Conservation (phyloP, 495 filamentous ascomycete species). For the Aspergillus coremiiformis region DNA sequence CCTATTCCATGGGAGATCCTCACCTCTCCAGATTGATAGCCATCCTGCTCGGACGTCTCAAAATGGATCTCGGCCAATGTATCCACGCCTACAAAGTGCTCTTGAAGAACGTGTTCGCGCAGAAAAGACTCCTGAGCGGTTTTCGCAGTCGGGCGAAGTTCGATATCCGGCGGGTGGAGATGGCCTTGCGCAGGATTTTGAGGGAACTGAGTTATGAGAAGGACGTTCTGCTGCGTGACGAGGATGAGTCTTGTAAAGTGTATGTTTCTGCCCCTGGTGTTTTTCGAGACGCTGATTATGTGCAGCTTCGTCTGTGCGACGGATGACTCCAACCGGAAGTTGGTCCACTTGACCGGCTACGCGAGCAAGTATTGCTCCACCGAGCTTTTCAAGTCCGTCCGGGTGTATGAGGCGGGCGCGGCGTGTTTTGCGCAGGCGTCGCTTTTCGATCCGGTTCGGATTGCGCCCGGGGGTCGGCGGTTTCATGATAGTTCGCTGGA, state of each 20-base stretch:
- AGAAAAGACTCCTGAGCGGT: constrained; percentile 23
- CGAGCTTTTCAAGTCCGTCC: constrained; percentile 30
- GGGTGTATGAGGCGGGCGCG: constrained; percentile 41
- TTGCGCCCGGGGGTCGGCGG: constrained; percentile 23
- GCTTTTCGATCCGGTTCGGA: constrained; percentile 41
- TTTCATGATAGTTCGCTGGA: constrained; percentile 38
- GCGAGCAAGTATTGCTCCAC: constrained; percentile 27
- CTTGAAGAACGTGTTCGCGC: constrained; percentile 28
- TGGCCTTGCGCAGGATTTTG: constrained; percentile 35
- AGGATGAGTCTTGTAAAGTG: constrained; percentile 30
- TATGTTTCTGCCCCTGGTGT: constrained; percentile 12
- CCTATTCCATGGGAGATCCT: too few species aligned
- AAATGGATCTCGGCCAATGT: constrained; percentile 43
- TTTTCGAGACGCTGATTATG: background rate
- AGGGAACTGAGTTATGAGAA: constrained; percentile 25
- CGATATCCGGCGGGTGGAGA: constrained; percentile 32
- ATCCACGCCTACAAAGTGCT: constrained; percentile 38
- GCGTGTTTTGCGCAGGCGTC: constrained; percentile 39
- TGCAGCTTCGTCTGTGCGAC: constrained; percentile 45
- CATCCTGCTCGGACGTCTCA: constrained; percentile 35
- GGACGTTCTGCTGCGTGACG: constrained; percentile 35
- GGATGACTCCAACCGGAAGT: constrained; percentile 32
- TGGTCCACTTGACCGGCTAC: constrained; percentile 40
- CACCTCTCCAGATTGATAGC: constrained; percentile 24
- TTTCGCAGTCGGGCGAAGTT: constrained; percentile 31